Percentiles rank a stretch among this genome's conserved stretches.
These are phyloP conservation scores for Apiospora saccharicola DNA, from an alignment of 2,329 filamentous ascomycete genomes.

Conservation along the genomic window DNA sequence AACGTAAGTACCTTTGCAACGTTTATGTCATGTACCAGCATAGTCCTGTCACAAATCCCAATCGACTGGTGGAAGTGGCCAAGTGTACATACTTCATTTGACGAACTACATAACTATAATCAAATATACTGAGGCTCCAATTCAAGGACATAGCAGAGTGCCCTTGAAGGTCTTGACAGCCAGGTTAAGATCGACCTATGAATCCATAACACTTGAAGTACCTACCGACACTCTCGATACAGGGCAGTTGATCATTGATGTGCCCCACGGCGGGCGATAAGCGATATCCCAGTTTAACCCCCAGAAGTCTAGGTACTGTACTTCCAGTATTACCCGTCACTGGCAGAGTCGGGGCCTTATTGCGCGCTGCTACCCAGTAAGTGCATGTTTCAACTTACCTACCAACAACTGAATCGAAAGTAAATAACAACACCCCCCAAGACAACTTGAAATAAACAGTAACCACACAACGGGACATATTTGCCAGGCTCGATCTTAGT, in stretches of 20 bases:
- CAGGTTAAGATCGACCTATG: not conserved
- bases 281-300: constrained; percentile 1
- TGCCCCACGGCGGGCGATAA: constrained; percentile 9
- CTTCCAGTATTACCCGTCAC: not conserved
- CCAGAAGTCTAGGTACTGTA: not conserved
- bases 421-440: constrained; percentile 20
- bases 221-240: not conserved
- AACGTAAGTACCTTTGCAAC: not conserved
- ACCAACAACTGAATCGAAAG: not conserved
- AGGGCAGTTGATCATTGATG: not conserved
- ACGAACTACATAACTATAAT: too few species aligned
- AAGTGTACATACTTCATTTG: too few species aligned
- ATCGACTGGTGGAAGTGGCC: not conserved
- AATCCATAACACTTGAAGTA: not conserved
- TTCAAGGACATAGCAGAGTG: not conserved
- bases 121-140: not conserved
- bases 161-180: not conserved
- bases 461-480: constrained; percentile 11
- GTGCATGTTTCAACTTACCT: constrained; percentile 21
- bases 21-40: not conserved
- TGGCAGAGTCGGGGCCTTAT: constrained; percentile 18
- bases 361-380: constrained; percentile 15
- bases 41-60: not conserved
- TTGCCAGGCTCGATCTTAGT: constrained; percentile 1
- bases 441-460: constrained; percentile 21